Evolutionary conservation across 108 stramenopile genomes (phyloP), one percentile per base, ranked within the genome.

Genomic region (Pseudonitzschia multiseries): DNA sequence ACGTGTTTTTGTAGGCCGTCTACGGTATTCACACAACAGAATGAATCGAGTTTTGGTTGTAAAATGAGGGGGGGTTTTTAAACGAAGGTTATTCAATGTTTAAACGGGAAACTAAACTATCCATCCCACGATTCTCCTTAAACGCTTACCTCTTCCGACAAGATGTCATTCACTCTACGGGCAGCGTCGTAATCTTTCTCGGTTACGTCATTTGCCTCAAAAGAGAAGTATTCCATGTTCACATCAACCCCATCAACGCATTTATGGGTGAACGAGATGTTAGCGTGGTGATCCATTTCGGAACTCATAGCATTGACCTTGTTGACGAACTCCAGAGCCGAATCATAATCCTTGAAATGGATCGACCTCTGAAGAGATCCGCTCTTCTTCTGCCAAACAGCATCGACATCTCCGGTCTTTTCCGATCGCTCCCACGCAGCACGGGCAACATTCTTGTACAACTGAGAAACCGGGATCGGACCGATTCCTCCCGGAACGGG

Each of bases 391-490:
- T 62, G 12, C 61, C 61, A 62, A 29, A 13, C 31, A 0, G 61
- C 61, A 33, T 62, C 61, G 4, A 62, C 61, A 17, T 62, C 61
- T 62, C 61, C 61, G 8, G 61, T 62, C 32, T 62, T 62, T 62
- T 6, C 32, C n/a, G 61, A 6, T 40, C 61, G 61, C 6, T 62
- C 33, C 61, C 61, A 62, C 40, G 61, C 61, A 40, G 61, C 61
- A n/a, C 61, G 61, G 32, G 32, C 61, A 62, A 62, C 61, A n/a
- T 62, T 62, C 61, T 62, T 62, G 33, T 62, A 62, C 48, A 99
- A 78, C 97, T 98, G 98, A 51, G 99, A 98, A 81, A 99, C 98
- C 0, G 97, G 98, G 97, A 99, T 98, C 26, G 99, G 99, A n/a
- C 99, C 99, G 3, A 99, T 98, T 28, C 98, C 99, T 26, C 99